A percentile compares a stretch with the other conserved stretches of the same genome.
Conservation (phyloP, 768 basidiomycete species). For the Omphalotus guepiniiformis region DNA sequence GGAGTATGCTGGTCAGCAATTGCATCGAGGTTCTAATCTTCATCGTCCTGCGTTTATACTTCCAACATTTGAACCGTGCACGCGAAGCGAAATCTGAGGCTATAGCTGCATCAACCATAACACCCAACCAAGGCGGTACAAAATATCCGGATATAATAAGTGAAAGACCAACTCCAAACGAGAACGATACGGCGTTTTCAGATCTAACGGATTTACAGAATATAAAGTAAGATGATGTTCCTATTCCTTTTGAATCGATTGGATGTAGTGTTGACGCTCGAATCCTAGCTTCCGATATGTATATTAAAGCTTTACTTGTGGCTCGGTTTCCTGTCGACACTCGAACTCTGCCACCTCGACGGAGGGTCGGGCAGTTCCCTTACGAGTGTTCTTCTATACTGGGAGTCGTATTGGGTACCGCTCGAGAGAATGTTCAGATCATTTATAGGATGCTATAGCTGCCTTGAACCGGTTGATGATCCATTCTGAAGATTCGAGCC, state of each 20-base stretch:
- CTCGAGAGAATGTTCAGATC: too few relatives aligned
- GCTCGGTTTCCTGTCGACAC: too few relatives aligned
- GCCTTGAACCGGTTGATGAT: too few relatives aligned
- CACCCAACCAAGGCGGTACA: neutral
- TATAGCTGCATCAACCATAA: neutral
- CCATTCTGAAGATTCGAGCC: too few relatives aligned
- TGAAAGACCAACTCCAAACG: neutral
- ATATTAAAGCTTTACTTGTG: too few relatives aligned
- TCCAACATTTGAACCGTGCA: neutral
- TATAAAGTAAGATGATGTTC: conserved; percentile 8
- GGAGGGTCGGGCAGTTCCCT: too few relatives aligned
- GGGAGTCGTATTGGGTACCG: too few relatives aligned
- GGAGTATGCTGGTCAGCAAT: conserved; percentile 10
- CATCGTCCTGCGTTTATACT: neutral
- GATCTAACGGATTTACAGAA: conserved; percentile 12
- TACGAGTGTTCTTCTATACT: too few relatives aligned
- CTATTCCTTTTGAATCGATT: neutral
- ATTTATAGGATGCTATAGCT: too few relatives aligned
- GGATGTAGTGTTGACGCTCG: neutral
- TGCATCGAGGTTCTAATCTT: conserved; percentile 11
- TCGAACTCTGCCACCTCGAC: too few relatives aligned
- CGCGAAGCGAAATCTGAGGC: neutral
- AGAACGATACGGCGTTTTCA: conserved; percentile 11
- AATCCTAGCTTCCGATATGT: conserved; percentile 7
- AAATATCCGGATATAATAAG: neutral